A percentile compares a stretch with the other conserved stretches of the same genome.
Conservation (phyloP, 148 eudicot species). For the Rhododendron kiyosumense region DNA sequence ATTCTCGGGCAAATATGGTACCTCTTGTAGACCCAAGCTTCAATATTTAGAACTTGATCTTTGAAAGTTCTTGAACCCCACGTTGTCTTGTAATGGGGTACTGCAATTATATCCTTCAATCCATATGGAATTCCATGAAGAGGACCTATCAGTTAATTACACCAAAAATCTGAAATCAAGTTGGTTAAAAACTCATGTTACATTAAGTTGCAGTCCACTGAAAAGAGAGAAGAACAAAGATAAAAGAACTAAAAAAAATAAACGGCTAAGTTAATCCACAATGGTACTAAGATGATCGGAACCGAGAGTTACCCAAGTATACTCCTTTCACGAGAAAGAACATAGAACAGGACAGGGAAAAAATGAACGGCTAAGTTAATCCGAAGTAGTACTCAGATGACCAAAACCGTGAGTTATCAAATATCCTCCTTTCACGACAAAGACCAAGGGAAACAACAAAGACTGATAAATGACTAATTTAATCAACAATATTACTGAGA, state of each 20-base stretch:
- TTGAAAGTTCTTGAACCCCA: slow-evolving; percentile 77
- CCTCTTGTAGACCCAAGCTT: slow-evolving; percentile 97
- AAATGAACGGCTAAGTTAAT: no score
- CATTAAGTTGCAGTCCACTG: neutral
- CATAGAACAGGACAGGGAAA: no score
- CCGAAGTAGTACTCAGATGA: no score
- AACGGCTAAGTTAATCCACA: neutral
- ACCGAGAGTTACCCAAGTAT: slow-evolving; percentile 46
- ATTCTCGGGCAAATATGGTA: slow-evolving; percentile 4
- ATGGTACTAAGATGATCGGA: neutral
- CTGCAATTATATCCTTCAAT: slow-evolving; percentile 78
- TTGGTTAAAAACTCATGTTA: neutral
- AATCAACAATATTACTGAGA: no score
- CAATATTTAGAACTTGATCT: slow-evolving; percentile 75
- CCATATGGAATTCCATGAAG: slow-evolving; percentile 95
- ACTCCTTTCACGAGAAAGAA: slow-evolving; percentile 59
- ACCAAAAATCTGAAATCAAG: neutral
- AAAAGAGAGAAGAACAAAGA: neutral
- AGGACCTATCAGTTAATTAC: slow-evolving; percentile 45
- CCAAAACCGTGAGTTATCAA: no score
- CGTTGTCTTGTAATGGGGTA: slow-evolving; percentile 76
- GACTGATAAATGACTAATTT: no score
- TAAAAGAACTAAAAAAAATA: neutral
- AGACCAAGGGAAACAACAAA: no score
- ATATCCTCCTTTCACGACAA: no score